phyloP scores from a whole-genome alignment of 805 yeast species.

The Sugiyamaella smithiae region DNA sequence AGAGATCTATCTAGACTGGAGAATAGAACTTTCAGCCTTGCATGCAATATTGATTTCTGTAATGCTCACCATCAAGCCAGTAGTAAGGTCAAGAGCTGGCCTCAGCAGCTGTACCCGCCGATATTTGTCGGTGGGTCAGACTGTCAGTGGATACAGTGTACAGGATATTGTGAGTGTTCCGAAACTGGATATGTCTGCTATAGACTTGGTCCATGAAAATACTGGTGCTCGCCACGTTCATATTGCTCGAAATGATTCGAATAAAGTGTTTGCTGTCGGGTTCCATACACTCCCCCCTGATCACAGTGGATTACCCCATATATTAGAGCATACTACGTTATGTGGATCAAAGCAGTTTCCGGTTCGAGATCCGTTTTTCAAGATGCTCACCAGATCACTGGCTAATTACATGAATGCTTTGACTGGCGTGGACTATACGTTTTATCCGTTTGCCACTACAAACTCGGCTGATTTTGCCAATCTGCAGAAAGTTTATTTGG shows the following conservation, averaged over 20 bases:
- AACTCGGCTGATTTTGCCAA: slow-evolving; percentile 77
- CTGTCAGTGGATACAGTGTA: slow-evolving; percentile 56
- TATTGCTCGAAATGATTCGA: slow-evolving; percentile 75
- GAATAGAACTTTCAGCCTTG: too few relatives aligned
- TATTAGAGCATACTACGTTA: slow-evolving; percentile 90
- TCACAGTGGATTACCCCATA: slow-evolving; percentile 94
- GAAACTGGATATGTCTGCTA: slow-evolving; percentile 77
- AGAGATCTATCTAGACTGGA: too few relatives aligned
- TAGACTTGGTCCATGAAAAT: slow-evolving; percentile 59
- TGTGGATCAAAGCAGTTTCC: slow-evolving; percentile 93
- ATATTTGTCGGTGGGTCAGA: too few relatives aligned
- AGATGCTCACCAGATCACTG: slow-evolving; percentile 91
- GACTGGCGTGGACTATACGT: slow-evolving; percentile 97
- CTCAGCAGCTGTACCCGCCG: too few relatives aligned
- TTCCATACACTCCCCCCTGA: slow-evolving; percentile 95
- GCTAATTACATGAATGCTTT: slow-evolving; percentile 98
- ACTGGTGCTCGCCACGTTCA: slow-evolving; percentile 85
- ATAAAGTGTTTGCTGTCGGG: slow-evolving; percentile 84
- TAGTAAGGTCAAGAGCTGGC: too few relatives aligned
- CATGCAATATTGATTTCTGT: too few relatives aligned
- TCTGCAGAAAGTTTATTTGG: slow-evolving; percentile 82
- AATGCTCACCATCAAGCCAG: too few relatives aligned
- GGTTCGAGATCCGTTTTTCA: slow-evolving; percentile 95
- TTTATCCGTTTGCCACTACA: slow-evolving; percentile 94
- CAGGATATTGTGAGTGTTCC: slow-evolving; percentile 67